Evolutionary conservation across 2,329 filamentous ascomycete species (phyloP).

Genomic region (Exserohilum turcica): DNA sequence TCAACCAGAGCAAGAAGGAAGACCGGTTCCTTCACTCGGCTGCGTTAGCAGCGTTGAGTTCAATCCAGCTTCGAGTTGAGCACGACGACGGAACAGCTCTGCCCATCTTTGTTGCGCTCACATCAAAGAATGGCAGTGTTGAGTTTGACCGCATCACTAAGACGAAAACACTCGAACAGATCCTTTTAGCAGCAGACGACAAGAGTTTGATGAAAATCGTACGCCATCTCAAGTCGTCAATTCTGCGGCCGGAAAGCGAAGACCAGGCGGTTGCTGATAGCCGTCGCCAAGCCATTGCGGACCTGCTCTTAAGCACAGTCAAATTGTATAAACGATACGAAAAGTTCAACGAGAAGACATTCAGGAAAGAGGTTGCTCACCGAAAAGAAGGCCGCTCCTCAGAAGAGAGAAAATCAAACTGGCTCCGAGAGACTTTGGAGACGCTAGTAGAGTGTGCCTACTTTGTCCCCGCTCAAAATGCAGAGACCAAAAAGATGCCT

Average conservation of each 20-base stretch:
- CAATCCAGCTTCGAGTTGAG: slow-evolving; percentile 69
- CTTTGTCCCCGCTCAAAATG: slow-evolving; percentile 49
- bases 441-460: slow-evolving; percentile 58
- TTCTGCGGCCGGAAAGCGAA: slow-evolving; percentile 52
- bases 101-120: slow-evolving; percentile 68
- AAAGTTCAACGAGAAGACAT: slow-evolving; percentile 22
- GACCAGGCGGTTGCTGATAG: slow-evolving; percentile 55
- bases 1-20: slow-evolving; percentile 45
- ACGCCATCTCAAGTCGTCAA: slow-evolving; percentile 55
- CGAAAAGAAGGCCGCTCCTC: slow-evolving; percentile 4
- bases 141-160: slow-evolving; percentile 88
- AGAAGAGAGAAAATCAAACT: slow-evolving; percentile 26
- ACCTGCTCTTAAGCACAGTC: slow-evolving; percentile 58
- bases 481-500: slow-evolving; percentile 43
- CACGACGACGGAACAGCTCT: slow-evolving; percentile 61
- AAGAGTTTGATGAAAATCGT: slow-evolving; percentile 58
- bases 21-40: slow-evolving; percentile 62
- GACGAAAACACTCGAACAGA: slow-evolving; percentile 79
- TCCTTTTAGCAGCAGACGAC: slow-evolving; percentile 66
- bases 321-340: slow-evolving; percentile 48
- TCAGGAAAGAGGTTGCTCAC: slow-evolving; percentile 40
- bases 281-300: slow-evolving; percentile 57
- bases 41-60: slow-evolving; percentile 75
- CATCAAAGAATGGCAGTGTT: slow-evolving; percentile 71
- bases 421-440: slow-evolving; percentile 53